A percentile compares a stretch with the other conserved stretches of the same genome.
Conservation (phyloP, 2,329 filamentous ascomycete species). For the Phaeomoniella chlamydospora region DNA sequence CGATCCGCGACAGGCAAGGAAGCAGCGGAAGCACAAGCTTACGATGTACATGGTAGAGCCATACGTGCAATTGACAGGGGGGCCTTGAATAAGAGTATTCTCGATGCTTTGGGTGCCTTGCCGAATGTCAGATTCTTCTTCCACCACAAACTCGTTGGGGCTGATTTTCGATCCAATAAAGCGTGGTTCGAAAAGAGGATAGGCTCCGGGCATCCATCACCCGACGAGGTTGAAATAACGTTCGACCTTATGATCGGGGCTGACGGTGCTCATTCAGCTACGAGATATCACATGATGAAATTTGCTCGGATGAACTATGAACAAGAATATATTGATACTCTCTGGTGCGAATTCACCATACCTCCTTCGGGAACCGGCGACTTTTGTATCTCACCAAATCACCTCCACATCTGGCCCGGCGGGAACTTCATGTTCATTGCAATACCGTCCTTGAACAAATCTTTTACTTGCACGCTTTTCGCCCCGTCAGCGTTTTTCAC, state of each 20-base stretch:
- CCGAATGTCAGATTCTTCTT: conserved; percentile 88
- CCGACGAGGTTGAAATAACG: conserved; percentile 58
- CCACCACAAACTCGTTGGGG: conserved; percentile 82
- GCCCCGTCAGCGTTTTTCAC: conserved; percentile 58
- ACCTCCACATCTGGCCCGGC: conserved; percentile 95
- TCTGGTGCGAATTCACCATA: conserved; percentile 95
- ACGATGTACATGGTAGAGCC: conserved; percentile 78
- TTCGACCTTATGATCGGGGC: conserved; percentile 92
- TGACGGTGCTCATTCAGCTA: conserved; percentile 85
- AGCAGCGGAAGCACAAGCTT: conserved; percentile 69
- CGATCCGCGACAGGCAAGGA: conserved; percentile 47
- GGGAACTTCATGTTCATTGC: conserved; percentile 97
- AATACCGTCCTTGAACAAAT: conserved; percentile 73
- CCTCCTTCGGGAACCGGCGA: conserved; percentile 34
- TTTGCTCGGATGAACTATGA: conserved; percentile 78
- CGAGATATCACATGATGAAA: conserved; percentile 93
- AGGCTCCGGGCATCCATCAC: conserved; percentile 5
- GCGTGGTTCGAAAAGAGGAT: conserved; percentile 69
- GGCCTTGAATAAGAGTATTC: conserved; percentile 65
- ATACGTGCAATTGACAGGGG: conserved; percentile 79
- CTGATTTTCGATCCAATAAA: conserved; percentile 62
- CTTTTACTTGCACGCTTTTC: conserved; percentile 92
- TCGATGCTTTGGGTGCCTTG: conserved; percentile 69
- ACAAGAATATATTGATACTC: conserved; percentile 87
- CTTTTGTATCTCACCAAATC: conserved; percentile 78